Evolutionary conservation across 2,329 filamentous ascomycete species (phyloP), one percentile per base, ranked within the genome.

Genomic region (Trichoderma cornu-damae): DNA sequence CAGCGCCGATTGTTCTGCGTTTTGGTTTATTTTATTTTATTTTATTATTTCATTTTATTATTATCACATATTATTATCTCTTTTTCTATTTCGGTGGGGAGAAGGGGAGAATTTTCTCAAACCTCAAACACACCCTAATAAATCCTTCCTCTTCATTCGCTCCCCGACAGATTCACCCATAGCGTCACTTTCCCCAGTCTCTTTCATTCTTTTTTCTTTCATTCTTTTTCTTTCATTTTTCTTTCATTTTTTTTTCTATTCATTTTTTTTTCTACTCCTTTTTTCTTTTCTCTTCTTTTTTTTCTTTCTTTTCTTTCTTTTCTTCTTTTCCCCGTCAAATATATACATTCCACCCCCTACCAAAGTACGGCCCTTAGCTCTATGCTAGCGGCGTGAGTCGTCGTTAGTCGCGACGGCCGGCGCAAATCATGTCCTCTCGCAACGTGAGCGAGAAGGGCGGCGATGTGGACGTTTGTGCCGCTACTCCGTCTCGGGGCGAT

Each of bases 361-460:
- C n/a, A n/a, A n/a, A n/a, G n/a, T n/a, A 50, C 54, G 35, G 44
- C n/a, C 42, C n/a, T 18, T 40, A 20, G 28, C 34, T 26, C 28
- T 35, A 28, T 16, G 24, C 12, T 35, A 47, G 61, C 28, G 51
- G 20, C 14, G 30, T 14, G 44, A 22, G 24, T 26, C 35, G 35
- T 55, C 42, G 32, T 47, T 42, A 47, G 32, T 14, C 14, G 16
- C 16, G 52, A 46, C 16, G 42, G n/a, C 30, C 14, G 14, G 11
- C 20, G 52, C 52, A 38, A 47, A 32, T n/a, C 3, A 68, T 70
- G 67, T 66, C 68, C 42, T 57, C 61, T 42, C 38, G 49, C 4
- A 57, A 59, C 52, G 59, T 62, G 32, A 53, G 57, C 37, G 66
- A 68, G 43, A 69, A 69, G 60, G 46, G 55, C 7, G 58, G 50